Base-by-base conservation (phyloP, 208 protist species). In the Tritrichomonas musculus region DNA sequence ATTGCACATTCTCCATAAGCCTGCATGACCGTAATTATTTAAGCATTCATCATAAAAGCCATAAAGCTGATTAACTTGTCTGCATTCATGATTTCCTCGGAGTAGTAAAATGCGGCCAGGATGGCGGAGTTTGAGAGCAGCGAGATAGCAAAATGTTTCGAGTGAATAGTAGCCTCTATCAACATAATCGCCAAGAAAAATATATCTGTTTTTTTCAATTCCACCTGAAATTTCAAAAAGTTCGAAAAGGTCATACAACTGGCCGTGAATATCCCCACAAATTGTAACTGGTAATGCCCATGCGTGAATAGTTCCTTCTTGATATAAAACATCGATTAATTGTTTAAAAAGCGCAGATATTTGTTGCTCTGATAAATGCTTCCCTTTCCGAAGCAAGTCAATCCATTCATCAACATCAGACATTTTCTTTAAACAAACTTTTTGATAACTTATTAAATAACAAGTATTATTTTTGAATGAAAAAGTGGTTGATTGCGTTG, bases 131-230 rank as follows among this genome's bases (percentile, higher is more conserved):
- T 94, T 73, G 55, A 41, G 92, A 44, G 69, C 0, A 39, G 57
- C 30, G 8, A 95, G 92, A 44, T 93, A 72, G 9, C 77, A 20
- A 47, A 95, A 41, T 30, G 93, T 92, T 93, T 95, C 94, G 30
- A 73, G 14, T 1, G 93, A 94, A 65, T 84, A 95, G 20, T 41
- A 88, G 36, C 93, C 93, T 65, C 93, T 25, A 36, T 94, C 93
- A 39, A 94, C 93, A 69, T 94, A 94, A 60, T 94, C 93, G 53
- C 94, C 95, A 95, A 99, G 97, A 95, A 99, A 99, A 13, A 99
- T 96, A 94, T 99, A 99, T 94, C 99, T 99, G 22, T 97, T 99
- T 94, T 98, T 96, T 49, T 98, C 98, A 25, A 96, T 96, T 33
- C 97, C 93, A 30, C 93, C 93, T 2, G 41, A 1, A 60, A 94